Conservation (phyloP, 2,329 filamentous ascomycete species). For the Colletotrichum siamense region DNA sequence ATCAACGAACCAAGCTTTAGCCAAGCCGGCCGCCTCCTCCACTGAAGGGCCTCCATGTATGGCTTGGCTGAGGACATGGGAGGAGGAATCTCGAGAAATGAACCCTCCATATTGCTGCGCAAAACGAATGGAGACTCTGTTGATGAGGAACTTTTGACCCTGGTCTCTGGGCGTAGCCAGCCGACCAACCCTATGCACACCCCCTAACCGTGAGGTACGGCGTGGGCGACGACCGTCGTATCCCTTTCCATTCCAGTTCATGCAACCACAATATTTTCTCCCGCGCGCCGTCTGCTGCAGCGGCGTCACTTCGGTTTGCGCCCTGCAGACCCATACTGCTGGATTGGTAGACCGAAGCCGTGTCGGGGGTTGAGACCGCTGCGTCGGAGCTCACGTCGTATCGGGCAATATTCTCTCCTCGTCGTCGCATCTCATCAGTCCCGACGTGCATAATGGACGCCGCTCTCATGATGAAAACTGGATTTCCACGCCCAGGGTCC, state of each 20-base stretch:
- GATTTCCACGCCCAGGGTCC: conserved; percentile 77
- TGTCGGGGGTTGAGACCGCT: not conserved
- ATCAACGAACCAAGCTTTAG: conserved; percentile 8
- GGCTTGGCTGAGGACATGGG: not conserved
- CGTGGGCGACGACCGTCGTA: not conserved
- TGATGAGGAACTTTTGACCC: not conserved
- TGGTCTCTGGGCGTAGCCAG: not conserved
- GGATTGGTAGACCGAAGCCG: not conserved
- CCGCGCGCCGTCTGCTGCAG: not conserved
- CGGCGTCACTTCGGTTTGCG: not conserved
- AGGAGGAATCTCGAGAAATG: not conserved
- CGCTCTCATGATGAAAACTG: conserved; percentile 77
- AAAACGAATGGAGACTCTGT: not conserved
- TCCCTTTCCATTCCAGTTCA: not conserved
- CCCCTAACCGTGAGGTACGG: not conserved
- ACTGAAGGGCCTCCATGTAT: not conserved
- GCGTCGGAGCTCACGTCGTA: not conserved
- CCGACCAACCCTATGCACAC: not conserved
- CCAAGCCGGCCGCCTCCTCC: conserved; percentile 3
- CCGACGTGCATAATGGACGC: not conserved
- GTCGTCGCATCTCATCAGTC: not conserved
- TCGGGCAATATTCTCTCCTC: not conserved
- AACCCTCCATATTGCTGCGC: not conserved
- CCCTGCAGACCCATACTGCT: not conserved
- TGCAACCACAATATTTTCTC: not conserved